These are phyloP conservation scores for Heterobasidion annosum DNA, from an alignment of 1,284 basidiomycete species.

Conservation along the genomic window DNA sequence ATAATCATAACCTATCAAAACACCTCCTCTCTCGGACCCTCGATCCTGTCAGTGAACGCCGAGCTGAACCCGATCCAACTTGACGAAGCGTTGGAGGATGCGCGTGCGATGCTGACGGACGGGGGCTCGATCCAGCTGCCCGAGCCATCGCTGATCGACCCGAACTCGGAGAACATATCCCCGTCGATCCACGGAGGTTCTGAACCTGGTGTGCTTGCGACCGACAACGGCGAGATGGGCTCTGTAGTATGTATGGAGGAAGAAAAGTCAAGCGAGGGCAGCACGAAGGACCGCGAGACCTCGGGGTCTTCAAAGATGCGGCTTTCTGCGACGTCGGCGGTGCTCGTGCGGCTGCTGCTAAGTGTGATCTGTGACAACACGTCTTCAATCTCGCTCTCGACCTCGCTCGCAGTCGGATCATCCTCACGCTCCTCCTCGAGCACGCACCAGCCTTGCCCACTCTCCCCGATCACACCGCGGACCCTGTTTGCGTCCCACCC, in stretches of 20 bases:
- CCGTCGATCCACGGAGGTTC: slow-evolving; percentile 5
- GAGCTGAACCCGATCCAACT: slow-evolving; percentile 27
- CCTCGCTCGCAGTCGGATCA: slow-evolving; percentile 19
- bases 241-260: slow-evolving; percentile 18
- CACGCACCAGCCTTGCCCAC: slow-evolving; percentile 62
- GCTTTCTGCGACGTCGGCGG: slow-evolving; percentile 15
- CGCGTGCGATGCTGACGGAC: slow-evolving; percentile 1
- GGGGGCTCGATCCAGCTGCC: slow-evolving; percentile 13
- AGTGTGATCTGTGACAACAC: slow-evolving; percentile 18
- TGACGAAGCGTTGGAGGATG: slow-evolving; percentile 4
- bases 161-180: slow-evolving; percentile 14
- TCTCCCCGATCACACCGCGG: slow-evolving; percentile 55
- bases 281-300: slow-evolving; percentile 46
- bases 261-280: slow-evolving; percentile 67
- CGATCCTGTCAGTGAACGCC: slow-evolving; percentile 21
- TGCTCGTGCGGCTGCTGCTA: slow-evolving; percentile 2
- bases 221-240: slow-evolving; percentile 15
- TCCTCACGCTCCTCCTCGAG: slow-evolving; percentile 45
- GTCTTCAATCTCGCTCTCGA: slow-evolving; percentile 19
- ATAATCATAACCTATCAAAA: slow-evolving; percentile 11
- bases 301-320: slow-evolving; percentile 27
- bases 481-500: slow-evolving; percentile 63
- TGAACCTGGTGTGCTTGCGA: slow-evolving; percentile 7
- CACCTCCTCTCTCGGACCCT: slow-evolving; percentile 14
- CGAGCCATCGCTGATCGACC: slow-evolving; percentile 4